Conservation (phyloP, 2,329 filamentous ascomycete species). For the Chlorencoelia australis region DNA sequence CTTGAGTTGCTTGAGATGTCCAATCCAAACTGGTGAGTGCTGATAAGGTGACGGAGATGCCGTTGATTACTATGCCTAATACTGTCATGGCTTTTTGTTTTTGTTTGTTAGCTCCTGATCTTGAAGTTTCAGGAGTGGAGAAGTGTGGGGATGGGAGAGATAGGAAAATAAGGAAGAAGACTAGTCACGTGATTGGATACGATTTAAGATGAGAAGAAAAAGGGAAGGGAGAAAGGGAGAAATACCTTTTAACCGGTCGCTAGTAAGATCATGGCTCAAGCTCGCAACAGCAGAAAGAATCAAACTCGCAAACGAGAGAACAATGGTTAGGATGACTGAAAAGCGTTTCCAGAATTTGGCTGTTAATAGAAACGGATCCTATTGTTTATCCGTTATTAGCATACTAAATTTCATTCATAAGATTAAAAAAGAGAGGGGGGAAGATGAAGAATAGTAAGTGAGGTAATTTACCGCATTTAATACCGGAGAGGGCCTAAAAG, state of each 20-base stretch:
- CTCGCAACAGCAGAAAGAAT: constrained; percentile 14
- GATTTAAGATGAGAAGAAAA: too few species aligned
- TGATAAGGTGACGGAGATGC: constrained; percentile 13
- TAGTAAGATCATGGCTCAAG: constrained; percentile 4
- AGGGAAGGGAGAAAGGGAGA: background rate
- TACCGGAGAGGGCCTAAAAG: too few species aligned
- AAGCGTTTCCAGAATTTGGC: constrained; percentile 22
- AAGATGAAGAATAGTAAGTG: too few species aligned
- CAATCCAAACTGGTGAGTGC: constrained; percentile 21
- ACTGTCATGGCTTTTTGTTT: constrained; percentile 15
- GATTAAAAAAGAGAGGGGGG: too few species aligned
- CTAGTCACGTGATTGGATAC: too few species aligned
- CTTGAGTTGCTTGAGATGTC: constrained; percentile 15
- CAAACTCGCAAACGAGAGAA: constrained; percentile 12
- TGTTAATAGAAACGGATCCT: constrained; percentile 14
- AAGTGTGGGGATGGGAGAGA: too few species aligned
- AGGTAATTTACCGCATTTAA: too few species aligned
- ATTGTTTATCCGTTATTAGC: too few species aligned
- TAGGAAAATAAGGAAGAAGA: background rate
- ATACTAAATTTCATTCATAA: too few species aligned
- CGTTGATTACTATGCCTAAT: constrained; percentile 17
- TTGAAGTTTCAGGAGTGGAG: background rate
- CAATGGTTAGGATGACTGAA: constrained; percentile 15
- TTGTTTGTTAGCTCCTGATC: background rate
- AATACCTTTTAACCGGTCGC: constrained; percentile 9